phyloP scores from a whole-genome alignment of 2,329 filamentous ascomycete species.

The Zymoseptoria crescenta region DNA sequence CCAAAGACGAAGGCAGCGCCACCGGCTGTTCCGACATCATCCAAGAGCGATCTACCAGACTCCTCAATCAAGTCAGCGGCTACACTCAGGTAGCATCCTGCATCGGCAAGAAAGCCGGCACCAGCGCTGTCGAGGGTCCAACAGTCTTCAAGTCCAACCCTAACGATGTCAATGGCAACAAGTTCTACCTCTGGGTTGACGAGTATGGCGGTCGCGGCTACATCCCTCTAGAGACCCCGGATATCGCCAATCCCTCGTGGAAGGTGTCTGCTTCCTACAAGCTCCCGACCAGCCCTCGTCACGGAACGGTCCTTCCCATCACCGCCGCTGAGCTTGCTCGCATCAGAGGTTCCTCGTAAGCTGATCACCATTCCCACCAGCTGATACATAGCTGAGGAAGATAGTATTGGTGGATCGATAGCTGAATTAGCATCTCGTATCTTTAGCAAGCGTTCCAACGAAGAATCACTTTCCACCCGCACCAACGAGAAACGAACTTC shows the following conservation, averaged over 20 bases:
- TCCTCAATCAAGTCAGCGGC: conserved; percentile 35
- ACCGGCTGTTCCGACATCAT: conserved; percentile 50
- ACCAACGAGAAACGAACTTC: background rate
- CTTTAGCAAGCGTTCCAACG: background rate
- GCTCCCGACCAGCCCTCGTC: conserved; percentile 44
- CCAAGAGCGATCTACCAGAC: conserved; percentile 40
- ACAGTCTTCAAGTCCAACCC: conserved; percentile 47
- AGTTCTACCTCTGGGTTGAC: conserved; percentile 50
- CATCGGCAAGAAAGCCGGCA: conserved; percentile 46
- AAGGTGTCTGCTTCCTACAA: conserved; percentile 40
- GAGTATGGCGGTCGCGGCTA: conserved; percentile 47
- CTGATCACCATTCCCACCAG: background rate
- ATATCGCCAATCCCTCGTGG: conserved; percentile 45
- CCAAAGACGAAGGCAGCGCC: conserved; percentile 45
- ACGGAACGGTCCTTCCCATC: conserved; percentile 48
- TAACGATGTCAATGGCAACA: conserved; percentile 43
- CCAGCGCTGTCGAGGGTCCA: conserved; percentile 44
- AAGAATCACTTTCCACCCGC: background rate
- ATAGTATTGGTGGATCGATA: background rate
- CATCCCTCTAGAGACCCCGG: conserved; percentile 45
- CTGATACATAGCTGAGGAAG: background rate
- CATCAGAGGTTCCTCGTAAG: background rate
- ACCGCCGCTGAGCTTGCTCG: conserved; percentile 39
- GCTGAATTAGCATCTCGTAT: background rate
- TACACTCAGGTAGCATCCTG: conserved; percentile 44